Conservation (phyloP, 805 yeast genomes). For the Ogataea neopini region DNA sequence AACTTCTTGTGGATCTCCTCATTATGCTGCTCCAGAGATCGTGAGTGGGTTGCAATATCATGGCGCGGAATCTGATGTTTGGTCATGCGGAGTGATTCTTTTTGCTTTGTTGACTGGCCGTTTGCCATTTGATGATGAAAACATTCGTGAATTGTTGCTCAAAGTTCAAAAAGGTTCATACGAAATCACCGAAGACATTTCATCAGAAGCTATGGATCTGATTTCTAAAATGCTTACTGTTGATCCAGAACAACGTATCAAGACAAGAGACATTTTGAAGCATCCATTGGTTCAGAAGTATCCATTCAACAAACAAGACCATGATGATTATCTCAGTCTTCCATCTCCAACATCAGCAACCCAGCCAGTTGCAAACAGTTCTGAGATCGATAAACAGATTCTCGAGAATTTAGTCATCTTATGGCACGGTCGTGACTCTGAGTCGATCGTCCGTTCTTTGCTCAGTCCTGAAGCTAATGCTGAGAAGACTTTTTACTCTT, state of each 20-base stretch:
- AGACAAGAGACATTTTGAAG: constrained; percentile 68
- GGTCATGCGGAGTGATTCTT: constrained; percentile 97
- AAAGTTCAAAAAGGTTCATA: constrained; percentile 92
- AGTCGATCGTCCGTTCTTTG: constrained; percentile 32
- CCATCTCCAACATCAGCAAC: constrained; percentile 59
- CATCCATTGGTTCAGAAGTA: constrained; percentile 86
- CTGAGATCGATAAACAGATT: constrained; percentile 53
- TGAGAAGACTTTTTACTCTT: constrained; percentile 41
- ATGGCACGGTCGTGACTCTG: constrained; percentile 56
- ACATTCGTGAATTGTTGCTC: constrained; percentile 78
- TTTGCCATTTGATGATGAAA: constrained; percentile 95
- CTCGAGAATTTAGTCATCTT: constrained; percentile 55
- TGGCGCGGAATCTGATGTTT: constrained; percentile 95
- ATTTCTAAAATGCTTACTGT: constrained; percentile 79
- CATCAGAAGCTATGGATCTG: constrained; percentile 84
- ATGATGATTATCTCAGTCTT: constrained; percentile 38
- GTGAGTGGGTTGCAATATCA: constrained; percentile 94
- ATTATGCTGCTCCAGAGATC: constrained; percentile 93
- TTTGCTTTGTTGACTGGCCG: constrained; percentile 94
- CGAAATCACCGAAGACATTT: constrained; percentile 76
- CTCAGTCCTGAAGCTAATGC: constrained; percentile 33
- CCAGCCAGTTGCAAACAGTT: constrained; percentile 47
- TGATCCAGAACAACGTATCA: constrained; percentile 77
- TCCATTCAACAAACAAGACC: constrained; percentile 44
- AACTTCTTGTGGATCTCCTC: constrained; percentile 87